Conservation (phyloP, 1,284 basidiomycete species). For the Cryptococcus amylolentus region DNA sequence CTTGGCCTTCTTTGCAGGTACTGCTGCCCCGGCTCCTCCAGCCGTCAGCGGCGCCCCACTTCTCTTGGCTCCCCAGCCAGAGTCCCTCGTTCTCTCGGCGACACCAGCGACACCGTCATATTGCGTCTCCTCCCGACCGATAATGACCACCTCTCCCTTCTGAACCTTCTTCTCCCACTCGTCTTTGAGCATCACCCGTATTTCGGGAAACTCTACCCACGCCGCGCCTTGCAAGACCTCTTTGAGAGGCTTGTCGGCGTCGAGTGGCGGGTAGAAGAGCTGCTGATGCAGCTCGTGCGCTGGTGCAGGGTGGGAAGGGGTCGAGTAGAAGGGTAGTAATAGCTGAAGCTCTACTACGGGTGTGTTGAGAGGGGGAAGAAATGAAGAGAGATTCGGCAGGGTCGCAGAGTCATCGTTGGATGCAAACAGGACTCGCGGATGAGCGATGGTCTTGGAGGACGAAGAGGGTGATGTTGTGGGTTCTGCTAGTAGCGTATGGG, state of each 20-base stretch:
- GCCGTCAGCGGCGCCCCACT: conserved; percentile 7
- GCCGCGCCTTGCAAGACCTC: conserved; percentile 58
- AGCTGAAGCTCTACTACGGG: conserved; percentile 14
- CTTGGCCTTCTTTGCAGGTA: conserved; percentile 43
- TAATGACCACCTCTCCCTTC: conserved; percentile 34
- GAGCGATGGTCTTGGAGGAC: conserved; percentile 14
- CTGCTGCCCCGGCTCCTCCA: conserved; percentile 52
- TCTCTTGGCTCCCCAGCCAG: conserved; percentile 48
- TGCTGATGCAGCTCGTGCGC: conserved; percentile 13
- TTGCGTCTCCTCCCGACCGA: conserved; percentile 41
- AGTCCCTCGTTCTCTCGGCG: conserved; percentile 57
- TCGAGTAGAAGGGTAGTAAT: conserved; percentile 28
- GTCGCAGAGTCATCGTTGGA: neutral
- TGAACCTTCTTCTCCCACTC: conserved; percentile 58
- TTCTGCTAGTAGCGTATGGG: conserved; percentile 29
- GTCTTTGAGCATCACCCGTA: conserved; percentile 64
- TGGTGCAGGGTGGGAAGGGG: conserved; percentile 16
- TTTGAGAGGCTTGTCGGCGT: conserved; percentile 55
- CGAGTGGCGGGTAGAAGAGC: conserved; percentile 58
- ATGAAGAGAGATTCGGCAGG: conserved; percentile 18
- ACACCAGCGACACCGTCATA: conserved; percentile 16
- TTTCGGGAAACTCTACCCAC: conserved; percentile 75
- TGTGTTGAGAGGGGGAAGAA: conserved; percentile 12
- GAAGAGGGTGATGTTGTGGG: conserved; percentile 13
- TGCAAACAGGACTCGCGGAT: conserved; percentile 27